Conservation (phyloP, 805 yeast species). For the Diddensiella santjacobensis region DNA sequence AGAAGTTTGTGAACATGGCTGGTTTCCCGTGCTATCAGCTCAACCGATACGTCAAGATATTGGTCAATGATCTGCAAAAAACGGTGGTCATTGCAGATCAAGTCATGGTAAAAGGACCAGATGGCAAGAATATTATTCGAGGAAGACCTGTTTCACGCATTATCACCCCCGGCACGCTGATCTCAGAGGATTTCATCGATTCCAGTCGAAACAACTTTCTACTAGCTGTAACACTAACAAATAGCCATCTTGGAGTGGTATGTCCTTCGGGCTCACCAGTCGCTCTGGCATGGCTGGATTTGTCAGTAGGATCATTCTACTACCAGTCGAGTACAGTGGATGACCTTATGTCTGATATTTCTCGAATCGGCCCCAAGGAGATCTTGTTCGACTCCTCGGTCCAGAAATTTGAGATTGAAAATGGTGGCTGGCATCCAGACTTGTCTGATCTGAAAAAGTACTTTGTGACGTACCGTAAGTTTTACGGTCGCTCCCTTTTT, state of each 20-base stretch:
- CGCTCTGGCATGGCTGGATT: conserved; percentile 86
- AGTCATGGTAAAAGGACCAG: conserved; percentile 39
- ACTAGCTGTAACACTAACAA: conserved; percentile 45
- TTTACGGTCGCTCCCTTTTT: conserved; percentile 40
- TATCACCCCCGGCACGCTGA: conserved; percentile 87
- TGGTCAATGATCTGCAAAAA: conserved; percentile 65
- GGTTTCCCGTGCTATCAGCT: conserved; percentile 81
- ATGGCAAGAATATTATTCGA: conserved; percentile 29
- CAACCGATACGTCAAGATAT: conserved; percentile 65
- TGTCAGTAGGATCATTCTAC: conserved; percentile 74
- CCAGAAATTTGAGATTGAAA: conserved; percentile 32
- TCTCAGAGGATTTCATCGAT: conserved; percentile 81
- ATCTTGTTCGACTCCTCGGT: conserved; percentile 45
- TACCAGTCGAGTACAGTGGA: conserved; percentile 60
- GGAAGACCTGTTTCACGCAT: conserved; percentile 73
- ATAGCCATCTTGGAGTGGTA: conserved; percentile 26
- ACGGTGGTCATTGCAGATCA: conserved; percentile 76
- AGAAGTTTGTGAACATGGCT: conserved; percentile 53
- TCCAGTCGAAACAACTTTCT: conserved; percentile 67
- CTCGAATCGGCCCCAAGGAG: conserved; percentile 80
- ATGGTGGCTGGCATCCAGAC: conserved; percentile 54
- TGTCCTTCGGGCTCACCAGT: conserved; percentile 43
- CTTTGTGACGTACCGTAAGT: conserved; percentile 51
- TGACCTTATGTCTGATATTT: conserved; percentile 63
- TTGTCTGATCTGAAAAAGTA: conserved; percentile 56